Evolutionary conservation across 768 basidiomycete genomes (phyloP).

Genomic region (Trametes sanguinea): DNA sequence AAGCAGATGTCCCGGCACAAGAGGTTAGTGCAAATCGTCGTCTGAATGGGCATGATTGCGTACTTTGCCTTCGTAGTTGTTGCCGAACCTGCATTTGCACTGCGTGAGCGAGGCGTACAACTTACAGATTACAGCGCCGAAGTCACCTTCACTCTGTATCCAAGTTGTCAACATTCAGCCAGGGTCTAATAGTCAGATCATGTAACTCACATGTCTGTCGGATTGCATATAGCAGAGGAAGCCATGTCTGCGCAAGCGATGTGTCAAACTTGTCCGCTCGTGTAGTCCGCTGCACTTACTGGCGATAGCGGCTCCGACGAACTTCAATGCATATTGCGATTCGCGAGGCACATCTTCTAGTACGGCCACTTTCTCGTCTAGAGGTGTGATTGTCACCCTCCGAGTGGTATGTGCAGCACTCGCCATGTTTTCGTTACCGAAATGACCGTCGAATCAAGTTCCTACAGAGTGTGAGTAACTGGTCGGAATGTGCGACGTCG

Average conservation of each 20-base stretch:
- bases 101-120: neutral
- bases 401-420: constrained; percentile 1
- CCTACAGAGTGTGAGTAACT: no score
- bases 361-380: constrained; percentile 29
- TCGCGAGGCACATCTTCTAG: constrained; percentile 18
- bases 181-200: neutral
- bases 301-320: constrained; percentile 33
- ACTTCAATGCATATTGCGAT: constrained; percentile 32
- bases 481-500: neutral
- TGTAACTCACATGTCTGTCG: constrained; percentile 36
- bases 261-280: neutral
- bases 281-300: constrained; percentile 25
- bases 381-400: constrained; percentile 17
- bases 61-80: constrained; percentile 36
- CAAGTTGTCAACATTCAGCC: neutral
- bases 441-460: no score
- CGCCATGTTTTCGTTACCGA: neutral
- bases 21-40: no score
- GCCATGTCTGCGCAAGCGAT: constrained; percentile 34
- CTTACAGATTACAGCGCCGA: neutral
- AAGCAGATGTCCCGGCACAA: neutral
- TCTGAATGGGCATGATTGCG: neutral
- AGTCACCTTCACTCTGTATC: constrained; percentile 31
- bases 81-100: constrained; percentile 33
- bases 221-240: constrained; percentile 38